Evolutionary conservation across 805 yeast species (phyloP).

Genomic region (Yamadazyma philogaea): DNA sequence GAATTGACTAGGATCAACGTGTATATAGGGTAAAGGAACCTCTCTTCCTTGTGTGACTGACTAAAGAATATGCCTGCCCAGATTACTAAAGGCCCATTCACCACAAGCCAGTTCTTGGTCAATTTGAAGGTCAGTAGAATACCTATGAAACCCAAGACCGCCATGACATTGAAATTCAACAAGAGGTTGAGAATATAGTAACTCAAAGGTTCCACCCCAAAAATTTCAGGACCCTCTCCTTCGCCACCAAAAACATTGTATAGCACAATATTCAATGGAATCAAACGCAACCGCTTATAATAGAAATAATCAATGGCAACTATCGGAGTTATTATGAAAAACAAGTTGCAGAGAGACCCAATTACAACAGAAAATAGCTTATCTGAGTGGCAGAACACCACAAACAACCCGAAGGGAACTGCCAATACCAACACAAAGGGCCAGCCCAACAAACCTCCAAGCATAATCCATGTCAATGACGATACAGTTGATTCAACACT

Average conservation of each 20-base stretch:
- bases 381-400: background rate
- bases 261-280: conserved; percentile 76
- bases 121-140: conserved; percentile 18
- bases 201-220: conserved; percentile 77
- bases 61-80: conserved; percentile 67
- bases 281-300: conserved; percentile 60
- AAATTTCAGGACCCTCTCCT: conserved; percentile 82
- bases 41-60: conserved; percentile 92
- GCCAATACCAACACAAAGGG: conserved; percentile 74
- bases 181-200: conserved; percentile 69
- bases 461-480: conserved; percentile 42
- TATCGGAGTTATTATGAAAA: conserved; percentile 21
- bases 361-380: conserved; percentile 2
- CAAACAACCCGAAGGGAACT: conserved; percentile 52
- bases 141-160: conserved; percentile 41
- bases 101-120: conserved; percentile 14
- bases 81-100: conserved; percentile 49
- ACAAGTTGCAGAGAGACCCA: conserved; percentile 14
- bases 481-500: conserved; percentile 12
- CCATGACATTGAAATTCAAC: conserved; percentile 68
- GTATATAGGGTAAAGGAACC: conserved; percentile 85
- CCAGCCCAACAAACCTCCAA: conserved; percentile 90
- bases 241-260: conserved; percentile 75
- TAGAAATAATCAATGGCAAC: conserved; percentile 55
- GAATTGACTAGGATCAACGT: conserved; percentile 65